A percentile compares a stretch with the other conserved stretches of the same genome.
Evolutionary conservation across 139 green algal species (phyloP).

Genomic region (Haematococcus sp.): DNA sequence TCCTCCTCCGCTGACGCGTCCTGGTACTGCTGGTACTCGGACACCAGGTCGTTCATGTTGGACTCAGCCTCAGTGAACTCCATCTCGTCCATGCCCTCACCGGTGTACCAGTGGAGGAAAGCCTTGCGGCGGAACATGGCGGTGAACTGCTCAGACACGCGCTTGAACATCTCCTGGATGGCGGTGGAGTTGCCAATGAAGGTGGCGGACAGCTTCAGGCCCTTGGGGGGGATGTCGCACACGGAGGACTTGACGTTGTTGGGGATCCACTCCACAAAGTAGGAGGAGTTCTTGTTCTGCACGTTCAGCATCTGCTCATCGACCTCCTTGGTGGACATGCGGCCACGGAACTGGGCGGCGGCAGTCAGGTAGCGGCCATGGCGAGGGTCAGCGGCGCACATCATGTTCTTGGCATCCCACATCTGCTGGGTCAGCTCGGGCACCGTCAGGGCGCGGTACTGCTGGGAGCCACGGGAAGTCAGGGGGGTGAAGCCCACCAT

Average conservation of each 20-base stretch:
- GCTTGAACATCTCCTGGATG: too few relatives aligned
- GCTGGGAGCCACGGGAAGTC: constrained; percentile 87
- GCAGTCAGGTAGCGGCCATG: constrained; percentile 95
- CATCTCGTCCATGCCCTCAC: constrained; percentile 99
- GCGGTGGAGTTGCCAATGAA: too few relatives aligned
- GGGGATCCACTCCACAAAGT: constrained; percentile 99
- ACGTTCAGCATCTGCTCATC: constrained; percentile 99
- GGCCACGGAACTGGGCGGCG: constrained; percentile 93
- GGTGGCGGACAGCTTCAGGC: too few relatives aligned
- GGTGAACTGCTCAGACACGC: constrained; percentile 92
- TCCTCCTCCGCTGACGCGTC: constrained; percentile 93
- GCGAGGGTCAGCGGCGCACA: constrained; percentile 93
- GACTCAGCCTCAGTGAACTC: constrained; percentile 94
- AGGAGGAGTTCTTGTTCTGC: constrained; percentile 99
- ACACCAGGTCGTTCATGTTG: constrained; percentile 88
- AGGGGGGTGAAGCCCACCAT: constrained; percentile 95
- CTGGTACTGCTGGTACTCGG: constrained; percentile 99
- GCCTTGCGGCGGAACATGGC: constrained; percentile 99
- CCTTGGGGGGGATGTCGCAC: too few relatives aligned
- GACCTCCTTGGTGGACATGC: constrained; percentile 98
- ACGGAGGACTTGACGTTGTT: too few relatives aligned
- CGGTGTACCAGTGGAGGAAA: constrained; percentile 99
- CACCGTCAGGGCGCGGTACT: constrained; percentile 89
- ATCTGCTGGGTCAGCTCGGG: constrained; percentile 95
- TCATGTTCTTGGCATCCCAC: constrained; percentile 99